Conservation (phyloP, 495 filamentous ascomycete genomes). For the Clohesyomyces aquaticus region DNA sequence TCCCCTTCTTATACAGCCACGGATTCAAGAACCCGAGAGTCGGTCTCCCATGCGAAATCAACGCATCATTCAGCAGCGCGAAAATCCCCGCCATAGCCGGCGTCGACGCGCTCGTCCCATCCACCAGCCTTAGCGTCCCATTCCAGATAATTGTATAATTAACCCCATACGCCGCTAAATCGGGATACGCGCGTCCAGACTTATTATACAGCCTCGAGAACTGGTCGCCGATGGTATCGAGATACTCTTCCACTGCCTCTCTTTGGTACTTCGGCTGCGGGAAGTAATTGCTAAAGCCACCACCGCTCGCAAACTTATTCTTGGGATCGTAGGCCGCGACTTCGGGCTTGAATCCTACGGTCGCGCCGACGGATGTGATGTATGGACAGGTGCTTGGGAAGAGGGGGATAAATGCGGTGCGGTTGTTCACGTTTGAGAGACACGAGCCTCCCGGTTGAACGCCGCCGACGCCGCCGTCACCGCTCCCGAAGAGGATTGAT, state of each 20-base stretch:
- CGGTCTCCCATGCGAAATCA: constrained; percentile 35
- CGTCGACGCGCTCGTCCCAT: constrained; percentile 43
- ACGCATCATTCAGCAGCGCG: constrained; percentile 43
- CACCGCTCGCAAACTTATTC: constrained; percentile 38
- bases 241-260: constrained; percentile 35
- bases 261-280: constrained; percentile 40
- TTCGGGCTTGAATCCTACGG: constrained; percentile 39
- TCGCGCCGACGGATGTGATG: constrained; percentile 42
- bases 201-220: constrained; percentile 42
- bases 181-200: constrained; percentile 45
- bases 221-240: constrained; percentile 27
- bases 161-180: constrained; percentile 41
- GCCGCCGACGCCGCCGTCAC: constrained; percentile 43
- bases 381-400: constrained; percentile 45
- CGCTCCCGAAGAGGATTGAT: constrained; percentile 42
- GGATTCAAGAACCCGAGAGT: constrained; percentile 47
- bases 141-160: constrained; percentile 37
- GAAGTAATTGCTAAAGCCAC: constrained; percentile 48
- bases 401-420: constrained; percentile 36
- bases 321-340: constrained; percentile 29
- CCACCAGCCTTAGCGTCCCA: constrained; percentile 23
- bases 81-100: constrained; percentile 42
- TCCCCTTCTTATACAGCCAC: constrained; percentile 41
- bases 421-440: constrained; percentile 35
- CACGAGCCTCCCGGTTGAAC: constrained; percentile 29